Base-by-base conservation (phyloP, 2,329 filamentous ascomycete genomes). In the Nigrospora sphaerica region DNA sequence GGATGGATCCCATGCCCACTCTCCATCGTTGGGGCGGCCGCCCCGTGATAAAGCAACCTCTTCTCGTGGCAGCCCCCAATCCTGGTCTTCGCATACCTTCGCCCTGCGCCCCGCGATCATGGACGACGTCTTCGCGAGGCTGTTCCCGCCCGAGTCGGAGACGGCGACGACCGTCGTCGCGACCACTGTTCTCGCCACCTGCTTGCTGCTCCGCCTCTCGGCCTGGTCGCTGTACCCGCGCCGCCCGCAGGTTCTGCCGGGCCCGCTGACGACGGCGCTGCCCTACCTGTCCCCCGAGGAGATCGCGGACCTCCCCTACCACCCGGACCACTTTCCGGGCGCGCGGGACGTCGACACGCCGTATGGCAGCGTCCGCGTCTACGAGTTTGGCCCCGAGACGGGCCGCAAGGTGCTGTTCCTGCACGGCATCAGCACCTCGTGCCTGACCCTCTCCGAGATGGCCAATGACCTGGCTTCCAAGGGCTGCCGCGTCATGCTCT, bases 361-460 rank as follows among this genome's bases (percentile, higher is more conserved):
- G 58, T 91, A 88, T 61, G 88, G 89, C 42, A 81, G 73, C 32
- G 82, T 90, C 46, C 74, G 86, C 34, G 84, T 88, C 18, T 93
- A 93, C 61, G 89, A 95, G 69, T 95, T 85, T 68, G 89, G 89
- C 1, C 85, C 88, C 1, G 75, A 81, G 43, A 65, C 78, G 45
- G 89, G 89, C 9, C 74, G 78, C 39, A 91, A 86, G 57, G 82
- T 93, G 5, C 65, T 95, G 14, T 73, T 95, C 32, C 73, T 95
- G 10, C 89, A 95, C 61, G 89, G 89, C 39, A 92, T 95, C 60
- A 88, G 83, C 50, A 95, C 88, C 0, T 85, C 88, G 0, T 89
- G 85, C 62, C 78, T 91, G 55, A 83, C 86, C 2, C 71, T 93
- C 14, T 75, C 77, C 23, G 77, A 75, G 39, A 65, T 95, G 32